Percentiles rank a stretch among this genome's conserved stretches.
Evolutionary conservation across 1,139 yeast genomes (phyloP).

Genomic region (Blastobotrys illinoisensis): DNA sequence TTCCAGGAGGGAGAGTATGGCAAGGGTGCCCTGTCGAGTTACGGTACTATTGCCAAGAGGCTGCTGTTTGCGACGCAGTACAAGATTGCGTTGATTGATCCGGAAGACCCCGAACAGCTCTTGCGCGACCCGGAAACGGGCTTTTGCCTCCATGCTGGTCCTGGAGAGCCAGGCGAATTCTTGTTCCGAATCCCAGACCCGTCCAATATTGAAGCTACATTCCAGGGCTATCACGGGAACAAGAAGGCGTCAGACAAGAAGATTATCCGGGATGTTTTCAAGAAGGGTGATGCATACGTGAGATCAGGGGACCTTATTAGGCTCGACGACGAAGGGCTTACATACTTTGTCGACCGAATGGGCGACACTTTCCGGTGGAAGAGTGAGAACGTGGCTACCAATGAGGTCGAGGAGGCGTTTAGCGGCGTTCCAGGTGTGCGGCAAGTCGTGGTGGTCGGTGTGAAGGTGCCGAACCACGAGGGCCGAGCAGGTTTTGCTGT

Average conservation of each 20-base stretch:
- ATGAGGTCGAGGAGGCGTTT: slow-evolving; percentile 84
- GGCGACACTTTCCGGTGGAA: slow-evolving; percentile 98
- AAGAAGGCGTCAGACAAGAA: slow-evolving; percentile 73
- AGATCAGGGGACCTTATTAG: slow-evolving; percentile 81
- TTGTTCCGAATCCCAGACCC: slow-evolving; percentile 69
- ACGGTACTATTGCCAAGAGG: slow-evolving; percentile 42
- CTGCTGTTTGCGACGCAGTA: slow-evolving; percentile 17
- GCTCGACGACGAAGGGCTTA: slow-evolving; percentile 61
- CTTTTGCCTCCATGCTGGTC: slow-evolving; percentile 44
- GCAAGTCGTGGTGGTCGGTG: slow-evolving; percentile 86
- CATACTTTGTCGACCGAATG: slow-evolving; percentile 84
- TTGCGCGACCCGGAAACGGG: slow-evolving; percentile 71
- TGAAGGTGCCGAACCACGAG: slow-evolving; percentile 79
- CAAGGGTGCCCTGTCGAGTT: slow-evolving; percentile 83
- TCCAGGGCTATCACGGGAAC: slow-evolving; percentile 88
- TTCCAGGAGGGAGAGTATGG: slow-evolving; percentile 76
- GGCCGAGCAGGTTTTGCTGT: slow-evolving; percentile 94
- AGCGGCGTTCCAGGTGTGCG: slow-evolving; percentile 41
- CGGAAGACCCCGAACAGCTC: slow-evolving; percentile 68
- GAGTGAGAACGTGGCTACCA: slow-evolving; percentile 90
- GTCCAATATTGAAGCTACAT: slow-evolving; percentile 42
- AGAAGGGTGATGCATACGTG: slow-evolving; percentile 87
- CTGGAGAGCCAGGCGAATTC: slow-evolving; percentile 81
- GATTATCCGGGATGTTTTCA: slow-evolving; percentile 64
- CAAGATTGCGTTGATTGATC: slow-evolving; percentile 64